Base-by-base conservation (phyloP, 495 filamentous ascomycete species). In the Parathielavia hyrcaniae region DNA sequence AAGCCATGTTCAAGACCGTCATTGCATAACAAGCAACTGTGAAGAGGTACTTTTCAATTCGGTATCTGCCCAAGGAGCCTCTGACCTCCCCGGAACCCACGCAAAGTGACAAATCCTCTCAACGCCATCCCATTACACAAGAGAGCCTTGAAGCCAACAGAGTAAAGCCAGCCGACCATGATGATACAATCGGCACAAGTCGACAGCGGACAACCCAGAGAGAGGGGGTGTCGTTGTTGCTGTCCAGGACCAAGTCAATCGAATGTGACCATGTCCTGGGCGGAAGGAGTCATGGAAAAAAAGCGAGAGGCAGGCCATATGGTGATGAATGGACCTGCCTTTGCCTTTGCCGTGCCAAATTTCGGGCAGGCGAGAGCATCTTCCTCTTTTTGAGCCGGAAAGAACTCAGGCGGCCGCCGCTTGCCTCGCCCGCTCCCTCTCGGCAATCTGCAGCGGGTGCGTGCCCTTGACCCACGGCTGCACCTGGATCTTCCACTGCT, bases 401-500 rank as follows among this genome's bases (percentile, higher is more conserved):
- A 22, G 13, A 8, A 26, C 39, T 58, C 39, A 58, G 22, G 39
- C 11, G 30, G 32, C 44, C 23, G 47, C 35, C 23, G 38, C 36
- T n/a, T 22, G 39, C 39, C 53, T 36, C 40, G 48, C 45, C 52
- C 46, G 38, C 16, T 55, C 44, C 46, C 52, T 39, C 11, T 43
- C 43, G n/a, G 53, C 62, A 19, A 69, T 53, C 55, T 69, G 69
- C 30, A 64, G 44, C 13, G 62, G 60, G 62, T 70, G 68, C 12
- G 59, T 59, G 38, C 67, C 69, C 64, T 69, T 67, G 23, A 69
- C 65, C 67, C 67, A 70, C 39, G 63, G 63, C 57, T 68, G 60
- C 20, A 70, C 68, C 52, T 70, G 66, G 4, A 50, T 55, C 22
- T 61, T 53, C 68, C 65, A 72, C 74, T 89, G 85, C 77, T 90